Conservation (phyloP, 2,329 filamentous ascomycete species). For the Pyrenochaeta sp. region DNA sequence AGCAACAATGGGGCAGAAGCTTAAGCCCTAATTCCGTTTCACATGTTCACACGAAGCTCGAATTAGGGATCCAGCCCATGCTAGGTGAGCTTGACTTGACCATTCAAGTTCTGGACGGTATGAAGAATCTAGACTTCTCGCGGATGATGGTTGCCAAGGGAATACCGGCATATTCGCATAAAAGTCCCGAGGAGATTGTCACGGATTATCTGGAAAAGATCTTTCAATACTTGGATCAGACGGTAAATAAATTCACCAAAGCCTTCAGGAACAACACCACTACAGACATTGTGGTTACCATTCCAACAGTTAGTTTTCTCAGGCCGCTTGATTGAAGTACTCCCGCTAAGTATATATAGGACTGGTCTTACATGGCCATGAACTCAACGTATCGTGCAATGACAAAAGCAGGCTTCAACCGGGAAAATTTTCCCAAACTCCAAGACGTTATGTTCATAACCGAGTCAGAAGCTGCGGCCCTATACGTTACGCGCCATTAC, state of each 20-base stretch:
- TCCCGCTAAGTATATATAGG: conserved; percentile 15
- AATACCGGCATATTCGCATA: conserved; percentile 26
- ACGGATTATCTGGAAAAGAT: conserved; percentile 36
- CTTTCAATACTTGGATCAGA: conserved; percentile 18
- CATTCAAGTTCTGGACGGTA: conserved; percentile 35
- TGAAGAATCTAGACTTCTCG: conserved; percentile 32
- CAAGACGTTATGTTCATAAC: conserved; percentile 32
- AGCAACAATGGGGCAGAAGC: conserved; percentile 33
- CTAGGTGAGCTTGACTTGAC: conserved; percentile 36
- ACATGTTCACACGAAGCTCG: conserved; percentile 42
- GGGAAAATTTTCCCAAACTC: conserved; percentile 28
- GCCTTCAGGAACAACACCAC: conserved; percentile 13
- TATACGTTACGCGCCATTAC: conserved; percentile 32
- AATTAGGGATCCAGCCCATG: conserved; percentile 30
- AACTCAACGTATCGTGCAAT: conserved; percentile 37
- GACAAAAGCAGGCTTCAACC: conserved; percentile 35
- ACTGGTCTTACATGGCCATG: conserved; percentile 37
- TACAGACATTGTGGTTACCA: conserved; percentile 38
- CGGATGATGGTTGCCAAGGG: neutral
- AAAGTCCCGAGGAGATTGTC: conserved; percentile 35
- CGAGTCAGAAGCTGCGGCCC: conserved; percentile 41
- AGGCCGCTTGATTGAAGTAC: neutral
- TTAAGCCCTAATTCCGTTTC: conserved; percentile 27
- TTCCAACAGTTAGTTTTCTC: conserved; percentile 22
- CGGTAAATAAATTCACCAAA: conserved; percentile 14